A percentile compares a stretch with the other conserved stretches of the same genome.
Conservation (phyloP, 2,329 filamentous ascomycete species). For the Monilinia fructicola region DNA sequence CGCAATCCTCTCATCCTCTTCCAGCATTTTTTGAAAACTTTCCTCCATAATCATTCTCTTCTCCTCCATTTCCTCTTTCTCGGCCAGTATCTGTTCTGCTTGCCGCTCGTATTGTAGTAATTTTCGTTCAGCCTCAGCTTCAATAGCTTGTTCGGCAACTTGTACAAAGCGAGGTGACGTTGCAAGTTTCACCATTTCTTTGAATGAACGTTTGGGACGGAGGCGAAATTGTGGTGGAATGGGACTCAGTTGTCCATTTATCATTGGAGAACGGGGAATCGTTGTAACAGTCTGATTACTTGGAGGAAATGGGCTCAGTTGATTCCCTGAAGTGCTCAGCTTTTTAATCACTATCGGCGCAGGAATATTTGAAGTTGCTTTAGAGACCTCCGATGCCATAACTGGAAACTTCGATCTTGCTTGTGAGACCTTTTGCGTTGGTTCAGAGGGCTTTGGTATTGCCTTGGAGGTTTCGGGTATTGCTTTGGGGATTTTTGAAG, state of each 20-base stretch:
- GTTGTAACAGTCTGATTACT: not conserved
- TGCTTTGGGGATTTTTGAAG: not conserved
- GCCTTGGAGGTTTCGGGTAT: not conserved
- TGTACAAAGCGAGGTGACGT: slow-evolving; percentile 12
- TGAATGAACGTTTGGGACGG: slow-evolving; percentile 19
- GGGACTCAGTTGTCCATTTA: slow-evolving; percentile 3
- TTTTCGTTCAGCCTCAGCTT: slow-evolving; percentile 22
- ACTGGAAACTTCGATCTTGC: not conserved
- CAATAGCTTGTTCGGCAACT: slow-evolving; percentile 21
- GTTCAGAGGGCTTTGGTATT: not conserved
- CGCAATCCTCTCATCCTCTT: slow-evolving; percentile 25
- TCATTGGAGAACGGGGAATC: slow-evolving; percentile 3
- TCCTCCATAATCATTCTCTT: slow-evolving; percentile 28
- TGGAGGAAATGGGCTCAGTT: not conserved
- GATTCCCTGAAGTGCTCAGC: not conserved
- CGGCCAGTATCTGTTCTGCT: slow-evolving; percentile 23
- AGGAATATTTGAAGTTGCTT: not conserved
- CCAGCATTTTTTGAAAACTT: slow-evolving; percentile 22
- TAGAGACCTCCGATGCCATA: not conserved
- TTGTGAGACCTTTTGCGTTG: not conserved
- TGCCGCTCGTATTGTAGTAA: slow-evolving; percentile 26
- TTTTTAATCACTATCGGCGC: not conserved
- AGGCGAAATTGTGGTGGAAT: slow-evolving; percentile 11
- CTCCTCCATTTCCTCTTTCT: slow-evolving; percentile 29
- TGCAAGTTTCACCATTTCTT: slow-evolving; percentile 13